Base-by-base conservation (phyloP, 257 asterid genomes). In the Cordia subcordata region DNA sequence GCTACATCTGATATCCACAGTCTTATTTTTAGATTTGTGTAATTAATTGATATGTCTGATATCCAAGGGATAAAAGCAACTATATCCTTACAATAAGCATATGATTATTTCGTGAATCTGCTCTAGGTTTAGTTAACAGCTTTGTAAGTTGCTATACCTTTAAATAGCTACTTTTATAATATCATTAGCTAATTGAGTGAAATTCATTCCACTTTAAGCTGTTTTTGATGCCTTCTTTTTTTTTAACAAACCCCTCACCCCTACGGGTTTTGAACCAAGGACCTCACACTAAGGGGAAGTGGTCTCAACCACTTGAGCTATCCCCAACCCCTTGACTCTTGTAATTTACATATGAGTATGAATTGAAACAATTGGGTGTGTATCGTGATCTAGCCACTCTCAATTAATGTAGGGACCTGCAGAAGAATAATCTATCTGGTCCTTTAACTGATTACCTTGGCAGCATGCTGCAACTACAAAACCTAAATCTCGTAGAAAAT, bases 401-500 rank as follows among this genome's bases (percentile, higher is more conserved):
- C 55, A 11, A 16, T 60, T n/a, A 27, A 33, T 70, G 62, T 88
- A 91, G 98, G 84, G 92, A 91, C 65, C 75, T 91, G 68, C 86
- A 77, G 8, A 66, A 82, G 35, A 91, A 91, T 79, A 75, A 67
- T 65, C 74, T 91, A 5, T 74, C 85, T 4, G 95, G 95, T 49
- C 68, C 45, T 15, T 66, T 91, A 55, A 96, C 98, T 21, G 84
- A 83, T 70, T 83, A 75, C 67, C 64, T 91, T 33, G 72, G 92
- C 66, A 71, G 53, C 78, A 75, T 87, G 88, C 20, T 18, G 60
- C 63, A 68, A 67, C 75, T 91, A 6, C 82, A 88, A 72, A 83
- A 80, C 68, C 73, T 91, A 79, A 80, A 87, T 65, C 77, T 91
- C 57, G 91, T 84, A 13, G 52, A 79, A 66, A 91, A 91, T 63